Base-by-base conservation (phyloP, 1,139 yeast genomes). In the Scheffersomyces lignicola region DNA sequence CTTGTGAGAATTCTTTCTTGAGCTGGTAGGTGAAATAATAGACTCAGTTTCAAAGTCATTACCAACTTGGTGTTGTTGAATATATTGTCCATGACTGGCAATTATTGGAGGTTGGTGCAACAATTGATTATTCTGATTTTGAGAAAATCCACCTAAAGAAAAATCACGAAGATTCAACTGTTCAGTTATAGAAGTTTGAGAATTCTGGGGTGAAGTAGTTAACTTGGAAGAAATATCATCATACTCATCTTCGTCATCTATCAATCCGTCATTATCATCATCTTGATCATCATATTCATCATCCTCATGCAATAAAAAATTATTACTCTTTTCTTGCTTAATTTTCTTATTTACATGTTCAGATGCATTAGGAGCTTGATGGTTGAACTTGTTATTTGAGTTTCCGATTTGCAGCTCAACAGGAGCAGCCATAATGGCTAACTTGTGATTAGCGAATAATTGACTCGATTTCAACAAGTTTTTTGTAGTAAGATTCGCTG, bases 391-490 rank as follows among this genome's bases (percentile, higher is more conserved):
- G n/a, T n/a, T n/a, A n/a, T n/a, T n/a, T n/a, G n/a, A n/a, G n/a
- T n/a, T n/a, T n/a, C n/a, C n/a, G n/a, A n/a, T n/a, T n/a, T n/a
- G n/a, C n/a, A n/a, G n/a, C n/a, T n/a, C n/a, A n/a, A n/a, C n/a
- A n/a, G n/a, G 20, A 18, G 12, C 26, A 11, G 23, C 26, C 24
- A 16, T 29, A 9, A 34, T 32, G 3, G 37, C 34, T 18, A 18
- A 29, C 32, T 55, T 60, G 45, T 65, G 70, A 10, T 56, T 53
- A 7, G 70, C 69, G 52, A 67, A 67, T 27, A 57, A 43, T 33
- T 48, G 50, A 9, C 62, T 48, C 11, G 63, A 61, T 9, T 40
- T 32, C 12, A 52, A 51, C 18, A 62, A 39, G 28, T 62, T 57
- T 10, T 46, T 41, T 17, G 49, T 42, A 32, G 43, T 41, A 34